Evolutionary conservation across 2,329 filamentous ascomycete genomes (phyloP).

Genomic region (Keithomyces neogunnii): DNA sequence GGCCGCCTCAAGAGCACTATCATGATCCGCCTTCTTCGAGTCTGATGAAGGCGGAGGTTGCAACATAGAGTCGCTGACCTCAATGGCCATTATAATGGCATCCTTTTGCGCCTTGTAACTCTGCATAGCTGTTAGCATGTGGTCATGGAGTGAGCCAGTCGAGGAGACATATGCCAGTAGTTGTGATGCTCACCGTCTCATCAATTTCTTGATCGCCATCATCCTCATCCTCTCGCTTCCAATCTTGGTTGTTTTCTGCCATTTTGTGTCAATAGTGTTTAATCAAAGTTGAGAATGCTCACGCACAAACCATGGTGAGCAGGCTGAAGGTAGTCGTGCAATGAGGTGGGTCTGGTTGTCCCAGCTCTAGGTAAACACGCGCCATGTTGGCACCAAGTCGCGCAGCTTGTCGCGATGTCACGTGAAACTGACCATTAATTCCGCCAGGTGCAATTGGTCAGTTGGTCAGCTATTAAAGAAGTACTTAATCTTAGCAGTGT

Average conservation of each 20-base stretch:
- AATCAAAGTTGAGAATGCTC: background rate
- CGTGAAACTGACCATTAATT: constrained; percentile 17
- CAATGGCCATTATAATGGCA: constrained; percentile 95
- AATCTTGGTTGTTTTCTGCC: constrained; percentile 30
- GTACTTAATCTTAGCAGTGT: constrained; percentile 1
- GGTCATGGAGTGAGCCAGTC: background rate
- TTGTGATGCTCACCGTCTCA: constrained; percentile 42
- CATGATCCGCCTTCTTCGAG: constrained; percentile 68
- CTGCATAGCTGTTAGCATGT: constrained; percentile 32
- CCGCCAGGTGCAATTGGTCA: constrained; percentile 18
- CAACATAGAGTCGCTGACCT: constrained; percentile 85
- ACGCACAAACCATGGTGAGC: background rate
- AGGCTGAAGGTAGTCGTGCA: background rate
- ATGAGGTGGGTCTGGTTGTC: constrained; percentile 7
- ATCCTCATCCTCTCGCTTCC: constrained; percentile 50
- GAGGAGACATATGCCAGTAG: background rate
- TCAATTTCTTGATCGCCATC: constrained; percentile 53
- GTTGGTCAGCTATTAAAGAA: background rate
- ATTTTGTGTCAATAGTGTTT: constrained; percentile 12
- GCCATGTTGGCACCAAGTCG: background rate
- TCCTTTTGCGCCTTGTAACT: constrained; percentile 90
- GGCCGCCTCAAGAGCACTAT: constrained; percentile 73
- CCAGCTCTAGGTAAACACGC: constrained; percentile 24
- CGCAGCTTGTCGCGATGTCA: constrained; percentile 19
- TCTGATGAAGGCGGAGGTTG: constrained; percentile 51